These are phyloP conservation scores for Diphasiastrum complanatum DNA, from an alignment of 83 land plant species.

Conservation along the genomic window DNA sequence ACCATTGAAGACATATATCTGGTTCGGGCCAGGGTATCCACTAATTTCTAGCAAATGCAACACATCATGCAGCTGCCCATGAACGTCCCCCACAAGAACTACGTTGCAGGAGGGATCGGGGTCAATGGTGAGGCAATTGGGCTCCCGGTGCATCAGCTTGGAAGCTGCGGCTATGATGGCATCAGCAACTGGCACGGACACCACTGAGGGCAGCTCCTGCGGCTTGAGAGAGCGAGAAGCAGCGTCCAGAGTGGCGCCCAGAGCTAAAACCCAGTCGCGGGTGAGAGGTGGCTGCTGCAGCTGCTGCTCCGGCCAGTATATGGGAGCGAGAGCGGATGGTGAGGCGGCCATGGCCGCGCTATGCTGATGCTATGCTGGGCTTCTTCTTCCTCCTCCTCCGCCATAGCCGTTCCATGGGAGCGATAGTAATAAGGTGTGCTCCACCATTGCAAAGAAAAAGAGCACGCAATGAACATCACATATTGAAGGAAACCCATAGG, in stretches of 20 bases:
- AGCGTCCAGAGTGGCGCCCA: not conserved
- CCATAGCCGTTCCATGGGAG: no score
- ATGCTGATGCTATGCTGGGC: no score
- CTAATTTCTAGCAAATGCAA: no score
- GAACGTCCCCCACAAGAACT: no score
- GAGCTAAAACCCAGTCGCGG: not conserved
- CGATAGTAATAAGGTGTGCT: no score
- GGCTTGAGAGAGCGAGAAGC: not conserved
- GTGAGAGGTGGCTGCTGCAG: not conserved
- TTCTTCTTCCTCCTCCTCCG: no score
- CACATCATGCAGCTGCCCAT: no score
- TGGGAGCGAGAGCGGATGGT: no score
- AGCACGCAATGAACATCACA: no score
- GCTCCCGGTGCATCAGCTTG: constrained; percentile 6
- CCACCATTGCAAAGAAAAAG: no score
- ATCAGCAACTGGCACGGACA: not conserved
- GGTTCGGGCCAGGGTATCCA: not conserved
- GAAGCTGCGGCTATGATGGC: not conserved
- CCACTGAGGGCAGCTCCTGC: not conserved
- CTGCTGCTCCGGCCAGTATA: not conserved
- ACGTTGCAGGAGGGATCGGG: not conserved
- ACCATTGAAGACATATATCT: constrained; percentile 3
- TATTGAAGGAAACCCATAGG: no score
- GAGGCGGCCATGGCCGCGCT: no score
- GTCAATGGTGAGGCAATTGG: not conserved